phyloP scores from a whole-genome alignment of 2,329 filamentous ascomycete genomes.

The Talaromyces sp. region DNA sequence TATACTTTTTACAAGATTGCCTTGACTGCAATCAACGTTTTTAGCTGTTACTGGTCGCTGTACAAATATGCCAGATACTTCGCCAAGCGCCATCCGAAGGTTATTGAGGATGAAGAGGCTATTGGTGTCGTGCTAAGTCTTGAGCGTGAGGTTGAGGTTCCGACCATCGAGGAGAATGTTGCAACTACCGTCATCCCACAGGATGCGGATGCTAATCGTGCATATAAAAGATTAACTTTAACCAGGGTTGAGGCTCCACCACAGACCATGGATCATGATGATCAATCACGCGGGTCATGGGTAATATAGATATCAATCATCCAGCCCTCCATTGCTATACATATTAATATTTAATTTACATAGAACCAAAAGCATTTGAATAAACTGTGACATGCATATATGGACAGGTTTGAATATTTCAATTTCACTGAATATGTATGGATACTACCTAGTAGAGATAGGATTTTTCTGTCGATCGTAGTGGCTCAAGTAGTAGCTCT shows the following conservation, averaged over 20 bases:
- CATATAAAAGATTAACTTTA: slow-evolving; percentile 18
- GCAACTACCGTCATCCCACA: neutral
- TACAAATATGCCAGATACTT: slow-evolving; percentile 53
- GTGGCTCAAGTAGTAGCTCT: too few species aligned
- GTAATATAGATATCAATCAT: too few species aligned
- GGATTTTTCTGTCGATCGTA: too few species aligned
- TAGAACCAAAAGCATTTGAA: too few species aligned
- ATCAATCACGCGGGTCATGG: too few species aligned
- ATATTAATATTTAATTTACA: neutral
- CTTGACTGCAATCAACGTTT: slow-evolving; percentile 50
- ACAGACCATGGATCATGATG: neutral
- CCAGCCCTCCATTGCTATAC: neutral
- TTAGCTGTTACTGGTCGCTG: slow-evolving; percentile 44
- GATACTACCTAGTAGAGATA: neutral
- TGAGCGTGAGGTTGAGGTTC: slow-evolving; percentile 16
- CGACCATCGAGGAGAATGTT: neutral
- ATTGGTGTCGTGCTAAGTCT: slow-evolving; percentile 33
- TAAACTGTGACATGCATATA: too few species aligned
- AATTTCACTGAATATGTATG: too few species aligned
- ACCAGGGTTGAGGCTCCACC: slow-evolving; percentile 15
- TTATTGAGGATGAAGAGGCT: slow-evolving; percentile 52
- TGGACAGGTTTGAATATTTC: neutral
- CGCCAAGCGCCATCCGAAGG: slow-evolving; percentile 51
- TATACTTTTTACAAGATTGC: slow-evolving; percentile 52
- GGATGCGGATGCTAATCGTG: neutral